Evolutionary conservation across 163 green algal species (phyloP).

Genomic region (Scenedesmus sp.): DNA sequence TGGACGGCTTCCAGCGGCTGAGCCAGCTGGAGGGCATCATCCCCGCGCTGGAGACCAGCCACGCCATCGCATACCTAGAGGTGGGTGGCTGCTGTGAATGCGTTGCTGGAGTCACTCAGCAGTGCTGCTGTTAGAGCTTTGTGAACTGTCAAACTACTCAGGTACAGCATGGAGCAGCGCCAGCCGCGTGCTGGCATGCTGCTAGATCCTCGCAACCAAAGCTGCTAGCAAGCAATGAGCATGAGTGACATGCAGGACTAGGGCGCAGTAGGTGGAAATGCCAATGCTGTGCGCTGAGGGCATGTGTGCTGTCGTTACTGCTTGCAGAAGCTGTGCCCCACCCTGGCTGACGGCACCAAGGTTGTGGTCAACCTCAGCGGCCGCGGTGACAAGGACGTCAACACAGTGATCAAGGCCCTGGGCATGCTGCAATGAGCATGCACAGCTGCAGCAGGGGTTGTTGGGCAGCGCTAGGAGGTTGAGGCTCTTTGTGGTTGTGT

Average conservation of each 20-base stretch:
- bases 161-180: too few relatives aligned
- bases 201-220: too few relatives aligned
- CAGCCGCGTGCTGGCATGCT: too few relatives aligned
- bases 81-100: constrained; percentile 12
- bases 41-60: constrained; percentile 96
- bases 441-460: neutral
- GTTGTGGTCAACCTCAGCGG: constrained; percentile 95
- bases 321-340: constrained; percentile 83
- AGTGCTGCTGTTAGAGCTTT: neutral
- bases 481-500: neutral
- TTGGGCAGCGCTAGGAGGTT: neutral
- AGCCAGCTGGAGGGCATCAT: constrained; percentile 97
- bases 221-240: too few relatives aligned
- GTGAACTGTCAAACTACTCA: too few relatives aligned
- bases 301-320: neutral
- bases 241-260: too few relatives aligned
- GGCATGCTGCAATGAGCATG: constrained; percentile 2
- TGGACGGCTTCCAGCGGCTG: constrained; percentile 73
- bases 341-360: constrained; percentile 77
- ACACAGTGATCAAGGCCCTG: constrained; percentile 83
- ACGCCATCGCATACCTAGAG: constrained; percentile 95
- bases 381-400: constrained; percentile 99
- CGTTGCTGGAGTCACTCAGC: neutral
- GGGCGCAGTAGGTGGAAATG: too few relatives aligned
- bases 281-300: neutral